Base-by-base conservation (phyloP, 139 green algal genomes). In the Penium margaritaceum region DNA sequence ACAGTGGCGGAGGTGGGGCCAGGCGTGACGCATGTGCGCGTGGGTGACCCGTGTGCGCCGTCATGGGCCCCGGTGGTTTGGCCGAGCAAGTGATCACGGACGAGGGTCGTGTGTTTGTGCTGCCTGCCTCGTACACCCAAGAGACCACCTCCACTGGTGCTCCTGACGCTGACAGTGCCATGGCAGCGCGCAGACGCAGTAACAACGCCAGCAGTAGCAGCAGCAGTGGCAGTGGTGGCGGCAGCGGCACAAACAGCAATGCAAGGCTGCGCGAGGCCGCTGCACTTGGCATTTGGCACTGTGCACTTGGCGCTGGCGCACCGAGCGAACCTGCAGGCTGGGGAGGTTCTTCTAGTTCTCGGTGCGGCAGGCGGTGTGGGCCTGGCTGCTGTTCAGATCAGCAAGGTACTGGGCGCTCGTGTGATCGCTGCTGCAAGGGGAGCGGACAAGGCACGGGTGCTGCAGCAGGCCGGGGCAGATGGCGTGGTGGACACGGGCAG, bases 301-400 rank as follows among this genome's bases (percentile, higher is more conserved):
- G n/a, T n/a, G n/a, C n/a, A n/a, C n/a, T n/a, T n/a, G n/a, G 41
- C 41, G 41, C 81, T 96, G 35, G 57, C 77, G n/a, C 72, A 91
- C 24, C 64, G 89, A 0, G 89, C 88, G 2, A 30, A 81, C 7
- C 63, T 95, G n/a, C 55, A 82, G 37, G n/a, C 76, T 66, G 87
- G 88, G n/a, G 87, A 96, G 84, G 89, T 82, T 1, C 64, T 95
- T 35, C 83, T 96, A 14, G 81, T 96, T 46, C 82, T 94, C 44
- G 91, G 91, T 0, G 91, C 91, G 0, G 88, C 63, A 1, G 91
- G 91, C 4, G 91, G 91, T 4, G 91, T 96, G 44, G 91, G 91
- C 6, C 68, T 91, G 44, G 91, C 91, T 19, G 89, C 91, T 17
- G 87, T 96, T 17, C 69, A 83, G 58, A 47, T 83, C 27, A 39